Evolutionary conservation across 768 basidiomycete genomes (phyloP), one percentile per base, ranked within the genome.

Genomic region (Rhizopogon sp.): DNA sequence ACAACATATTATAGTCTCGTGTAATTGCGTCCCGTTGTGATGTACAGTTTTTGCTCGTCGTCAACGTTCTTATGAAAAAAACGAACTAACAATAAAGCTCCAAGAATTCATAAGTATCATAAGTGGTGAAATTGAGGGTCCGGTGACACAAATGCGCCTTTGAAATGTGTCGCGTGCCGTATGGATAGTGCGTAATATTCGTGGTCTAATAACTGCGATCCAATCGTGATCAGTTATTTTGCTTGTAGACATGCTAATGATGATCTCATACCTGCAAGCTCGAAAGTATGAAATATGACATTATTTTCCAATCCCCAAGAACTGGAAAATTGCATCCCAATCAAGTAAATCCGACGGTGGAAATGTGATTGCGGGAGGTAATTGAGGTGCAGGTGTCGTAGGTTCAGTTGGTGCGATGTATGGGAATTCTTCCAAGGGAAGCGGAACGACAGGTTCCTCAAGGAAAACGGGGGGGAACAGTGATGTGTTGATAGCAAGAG

Each of bases 241-340:
- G 35, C 35, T 22, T 22, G 20, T 16, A 14, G 35, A 8, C 9
- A 47, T 49, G 20, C 35, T 10, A 9, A 14, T 22, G 5, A 25
- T 16, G 14, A 37, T 37, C 35, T 16, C 33, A 3, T 49, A 49
- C 35, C 47, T 49, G 33, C 46, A 22, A 14, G 46, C 46, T 16
- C 20, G 22, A 25, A 16, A 37, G 35, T 37, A 35, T 13, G 3
- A 10, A 1, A 13, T 49, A 49, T 49, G 47, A 1, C n/a, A 5
- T 10, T 37, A 22, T 22, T 49, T 25, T 49, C 20, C 35, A 55
- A 51, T n/a, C 13, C 55, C 67, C 40, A 69, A 45, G 22, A 64
- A 29, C n/a, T 70, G 64, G 41, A 71, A 69, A 56, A 69, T 69
- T 14, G 33, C 52, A 43, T 69, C 70, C 68, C 68, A 69, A 42